phyloP scores from a whole-genome alignment of 441 rosid species.

The Erodium texanum region DNA sequence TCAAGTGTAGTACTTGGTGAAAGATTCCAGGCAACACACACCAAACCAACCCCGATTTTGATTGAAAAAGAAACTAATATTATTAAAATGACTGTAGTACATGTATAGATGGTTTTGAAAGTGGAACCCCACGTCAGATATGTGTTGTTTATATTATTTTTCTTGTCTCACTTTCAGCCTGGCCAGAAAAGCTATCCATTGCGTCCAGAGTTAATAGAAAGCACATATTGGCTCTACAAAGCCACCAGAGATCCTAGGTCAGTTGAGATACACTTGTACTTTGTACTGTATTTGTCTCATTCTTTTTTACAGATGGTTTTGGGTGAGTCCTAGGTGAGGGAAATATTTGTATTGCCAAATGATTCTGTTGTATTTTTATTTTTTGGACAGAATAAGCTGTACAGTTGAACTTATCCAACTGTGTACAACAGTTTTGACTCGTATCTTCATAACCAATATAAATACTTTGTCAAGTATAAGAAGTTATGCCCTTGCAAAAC shows the following conservation, averaged over 20 bases:
- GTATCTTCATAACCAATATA: background rate
- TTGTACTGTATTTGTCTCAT: constrained; percentile 7
- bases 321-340: background rate
- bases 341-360: background rate
- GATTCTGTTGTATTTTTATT: background rate
- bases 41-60: background rate
- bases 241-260: constrained; percentile 93
- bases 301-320: background rate
- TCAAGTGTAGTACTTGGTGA: too few relatives aligned
- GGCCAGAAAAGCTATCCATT: constrained; percentile 95
- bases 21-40: too few relatives aligned
- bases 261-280: constrained; percentile 16
- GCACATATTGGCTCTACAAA: constrained; percentile 98
- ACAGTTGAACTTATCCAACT: background rate
- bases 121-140: background rate
- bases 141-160: background rate
- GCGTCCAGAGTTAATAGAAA: constrained; percentile 92
- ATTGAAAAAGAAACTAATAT: too few relatives aligned
- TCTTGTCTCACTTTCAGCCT: constrained; percentile 38
- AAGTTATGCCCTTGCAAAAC: background rate
- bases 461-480: background rate
- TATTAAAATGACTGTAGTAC: too few relatives aligned
- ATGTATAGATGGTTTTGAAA: too few relatives aligned
- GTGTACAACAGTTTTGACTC: background rate
- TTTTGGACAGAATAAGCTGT: background rate